phyloP scores from a whole-genome alignment of 345 rosid species.

The Eucalyptus rudis region DNA sequence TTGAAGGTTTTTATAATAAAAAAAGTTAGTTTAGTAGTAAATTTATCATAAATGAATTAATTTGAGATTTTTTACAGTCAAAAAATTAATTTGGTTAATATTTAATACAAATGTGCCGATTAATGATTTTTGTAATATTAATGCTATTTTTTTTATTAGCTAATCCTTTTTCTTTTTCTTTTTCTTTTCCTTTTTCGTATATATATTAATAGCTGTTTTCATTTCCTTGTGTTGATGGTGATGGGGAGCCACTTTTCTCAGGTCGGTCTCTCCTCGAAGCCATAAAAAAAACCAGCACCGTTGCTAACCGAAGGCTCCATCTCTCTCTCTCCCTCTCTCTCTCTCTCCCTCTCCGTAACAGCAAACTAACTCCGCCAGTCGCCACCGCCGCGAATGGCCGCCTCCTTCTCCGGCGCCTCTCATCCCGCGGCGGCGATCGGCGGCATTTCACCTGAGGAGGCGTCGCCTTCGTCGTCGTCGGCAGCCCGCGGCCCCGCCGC shows the following conservation, averaged over 20 bases:
- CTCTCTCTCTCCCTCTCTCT: no score
- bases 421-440: background rate
- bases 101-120: no score
- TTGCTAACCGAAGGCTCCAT: background rate
- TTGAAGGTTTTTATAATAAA: no score
- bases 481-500: background rate
- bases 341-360: background rate
- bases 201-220: no score
- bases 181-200: no score
- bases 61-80: fast-evolving
- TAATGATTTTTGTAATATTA: no score
- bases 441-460: background rate
- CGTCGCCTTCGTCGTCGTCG: background rate
- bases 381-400: background rate
- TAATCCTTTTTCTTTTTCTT: background rate
- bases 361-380: background rate
- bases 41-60: no score
- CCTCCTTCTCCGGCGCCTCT: background rate
- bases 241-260: background rate
- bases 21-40: no score
- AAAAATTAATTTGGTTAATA: no score
- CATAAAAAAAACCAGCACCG: background rate
- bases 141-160: background rate
- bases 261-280: background rate
- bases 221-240: background rate